Percentiles rank a stretch among this genome's conserved stretches.
These are phyloP conservation scores for Taiozyma sp. DNA, from an alignment of 1,139 yeast species.

Conservation along the genomic window DNA sequence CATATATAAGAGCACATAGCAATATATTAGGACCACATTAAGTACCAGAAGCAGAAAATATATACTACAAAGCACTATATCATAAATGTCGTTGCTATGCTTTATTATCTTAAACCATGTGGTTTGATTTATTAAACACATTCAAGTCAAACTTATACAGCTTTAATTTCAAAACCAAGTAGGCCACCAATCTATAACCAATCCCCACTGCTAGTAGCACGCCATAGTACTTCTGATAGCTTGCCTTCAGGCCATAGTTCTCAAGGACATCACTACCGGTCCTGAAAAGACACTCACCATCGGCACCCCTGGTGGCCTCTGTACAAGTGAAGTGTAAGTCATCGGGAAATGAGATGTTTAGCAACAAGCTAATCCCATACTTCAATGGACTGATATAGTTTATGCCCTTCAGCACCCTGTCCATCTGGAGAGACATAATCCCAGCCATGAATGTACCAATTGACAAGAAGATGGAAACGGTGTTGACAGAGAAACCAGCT, in stretches of 20 bases:
- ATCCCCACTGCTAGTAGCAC: constrained; percentile 28
- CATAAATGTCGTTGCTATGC: neutral
- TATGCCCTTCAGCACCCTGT: constrained; percentile 58
- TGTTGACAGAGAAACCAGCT: constrained; percentile 74
- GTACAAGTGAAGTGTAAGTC: constrained; percentile 37
- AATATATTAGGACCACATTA: no score
- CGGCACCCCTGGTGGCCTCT: constrained; percentile 26
- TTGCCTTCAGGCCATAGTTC: constrained; percentile 33
- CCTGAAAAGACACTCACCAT: constrained; percentile 38
- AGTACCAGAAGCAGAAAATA: no score
- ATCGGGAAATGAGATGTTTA: constrained; percentile 39
- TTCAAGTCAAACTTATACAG: constrained; percentile 17
- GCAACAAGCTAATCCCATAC: constrained; percentile 49
- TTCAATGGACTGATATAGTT: constrained; percentile 74
- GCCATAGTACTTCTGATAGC: constrained; percentile 28
- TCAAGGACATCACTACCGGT: constrained; percentile 47
- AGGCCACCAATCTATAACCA: constrained; percentile 32
- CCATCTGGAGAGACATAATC: constrained; percentile 72
- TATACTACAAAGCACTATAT: neutral
- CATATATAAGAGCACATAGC: no score
- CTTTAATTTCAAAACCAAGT: constrained; percentile 24
- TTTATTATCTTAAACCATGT: neutral
- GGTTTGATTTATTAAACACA: constrained; percentile 2
- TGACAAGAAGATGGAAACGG: constrained; percentile 58
- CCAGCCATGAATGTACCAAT: constrained; percentile 85